Percentiles rank a stretch among this genome's conserved stretches.
Conservation (phyloP, 129 eudicot genomes). For the Chrysanthemum seticuspe region DNA sequence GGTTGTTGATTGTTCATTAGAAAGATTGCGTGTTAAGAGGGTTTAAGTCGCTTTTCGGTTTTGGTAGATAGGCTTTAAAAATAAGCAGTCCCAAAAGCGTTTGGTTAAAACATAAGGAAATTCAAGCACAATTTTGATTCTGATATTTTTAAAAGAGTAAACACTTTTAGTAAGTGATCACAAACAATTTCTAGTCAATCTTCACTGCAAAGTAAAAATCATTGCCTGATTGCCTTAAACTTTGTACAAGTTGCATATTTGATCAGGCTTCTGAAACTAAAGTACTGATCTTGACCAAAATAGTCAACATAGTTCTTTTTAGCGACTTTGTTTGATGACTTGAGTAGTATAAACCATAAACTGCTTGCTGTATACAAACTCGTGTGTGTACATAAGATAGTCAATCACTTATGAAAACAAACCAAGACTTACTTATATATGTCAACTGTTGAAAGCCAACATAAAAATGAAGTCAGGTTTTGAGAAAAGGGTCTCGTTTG, state of each 20-base stretch:
- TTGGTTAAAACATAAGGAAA: no score
- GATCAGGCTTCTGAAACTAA: no score
- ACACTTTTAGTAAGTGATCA: not conserved
- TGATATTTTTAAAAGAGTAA: not conserved
- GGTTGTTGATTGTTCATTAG: constrained; percentile 50
- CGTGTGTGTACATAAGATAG: no score
- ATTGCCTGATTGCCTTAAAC: not conserved
- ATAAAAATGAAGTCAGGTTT: not conserved
- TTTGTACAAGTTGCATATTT: no score
- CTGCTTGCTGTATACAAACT: no score
- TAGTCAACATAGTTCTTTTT: no score
- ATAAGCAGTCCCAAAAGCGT: no score
- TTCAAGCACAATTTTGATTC: not conserved
- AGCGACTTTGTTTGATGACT: no score
- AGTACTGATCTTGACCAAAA: not conserved
- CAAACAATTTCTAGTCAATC: not conserved
- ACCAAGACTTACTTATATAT: no score
- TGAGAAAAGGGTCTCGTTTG: not conserved
- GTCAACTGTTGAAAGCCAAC: constrained; percentile 9
- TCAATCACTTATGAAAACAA: not conserved
- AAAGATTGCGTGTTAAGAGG: constrained; percentile 57
- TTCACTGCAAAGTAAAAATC: not conserved
- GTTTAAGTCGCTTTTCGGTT: constrained; percentile 44
- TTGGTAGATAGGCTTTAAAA: no score
- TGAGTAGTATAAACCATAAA: no score